Evolutionary conservation across 148 eudicot species (phyloP).

Genomic region (Rhododendron ovatum): DNA sequence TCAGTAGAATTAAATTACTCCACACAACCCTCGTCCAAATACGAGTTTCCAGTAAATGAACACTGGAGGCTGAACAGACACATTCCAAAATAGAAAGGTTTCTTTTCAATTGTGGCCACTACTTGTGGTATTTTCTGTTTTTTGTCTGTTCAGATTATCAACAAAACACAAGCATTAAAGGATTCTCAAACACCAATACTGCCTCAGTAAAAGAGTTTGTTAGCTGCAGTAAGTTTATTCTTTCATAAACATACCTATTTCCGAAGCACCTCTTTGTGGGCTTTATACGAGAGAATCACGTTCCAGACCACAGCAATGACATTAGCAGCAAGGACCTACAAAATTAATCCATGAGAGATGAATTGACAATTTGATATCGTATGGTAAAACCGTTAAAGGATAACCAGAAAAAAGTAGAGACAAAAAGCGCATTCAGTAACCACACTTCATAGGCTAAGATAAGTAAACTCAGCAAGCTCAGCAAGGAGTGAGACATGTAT

Average conservation of each 20-base stretch:
- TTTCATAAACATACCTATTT: slow-evolving; percentile 39
- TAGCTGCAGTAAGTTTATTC: neutral
- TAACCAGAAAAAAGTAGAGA: neutral
- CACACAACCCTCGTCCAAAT: neutral
- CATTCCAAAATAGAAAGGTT: neutral
- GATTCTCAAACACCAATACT: neutral
- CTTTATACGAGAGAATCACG: slow-evolving; percentile 83
- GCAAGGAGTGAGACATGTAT: neutral
- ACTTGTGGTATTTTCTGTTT: neutral
- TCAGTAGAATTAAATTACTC: neutral
- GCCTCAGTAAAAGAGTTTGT: neutral
- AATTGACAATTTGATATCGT: neutral
- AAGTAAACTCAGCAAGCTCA: neutral
- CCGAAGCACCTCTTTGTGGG: slow-evolving; percentile 68
- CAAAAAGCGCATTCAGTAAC: neutral
- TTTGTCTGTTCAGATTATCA: neutral
- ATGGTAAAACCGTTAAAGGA: neutral
- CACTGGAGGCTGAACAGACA: neutral
- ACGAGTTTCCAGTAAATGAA: neutral
- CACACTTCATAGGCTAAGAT: neutral
- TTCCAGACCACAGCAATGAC: slow-evolving; percentile 73
- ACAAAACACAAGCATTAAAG: neutral
- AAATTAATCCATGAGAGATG: neutral
- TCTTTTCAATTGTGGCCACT: neutral
- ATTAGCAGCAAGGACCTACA: slow-evolving; percentile 92